phyloP scores from a whole-genome alignment of 225 moss, liverwort and hornwort species.

The Sphagnum tenellum region DNA sequence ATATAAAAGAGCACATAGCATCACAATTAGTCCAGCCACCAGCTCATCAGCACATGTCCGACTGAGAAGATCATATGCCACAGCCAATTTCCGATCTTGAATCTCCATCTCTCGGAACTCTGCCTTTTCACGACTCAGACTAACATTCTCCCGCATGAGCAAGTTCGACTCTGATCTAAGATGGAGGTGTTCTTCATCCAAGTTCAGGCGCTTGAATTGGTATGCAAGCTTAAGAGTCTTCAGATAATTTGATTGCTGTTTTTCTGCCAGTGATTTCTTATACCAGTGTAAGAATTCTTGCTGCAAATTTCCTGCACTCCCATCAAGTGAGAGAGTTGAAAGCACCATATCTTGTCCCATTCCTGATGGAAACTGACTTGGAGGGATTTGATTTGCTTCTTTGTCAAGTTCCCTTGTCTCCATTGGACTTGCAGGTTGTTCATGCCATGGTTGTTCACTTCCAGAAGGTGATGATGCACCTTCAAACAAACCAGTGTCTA shows the following conservation, averaged over 20 bases:
- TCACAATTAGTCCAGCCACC: constrained; percentile 77
- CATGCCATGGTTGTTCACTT: no score
- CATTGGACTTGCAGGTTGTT: no score
- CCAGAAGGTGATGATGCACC: no score
- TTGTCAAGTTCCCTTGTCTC: constrained; percentile 5
- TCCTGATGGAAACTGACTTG: no score
- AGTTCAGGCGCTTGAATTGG: constrained; percentile 38
- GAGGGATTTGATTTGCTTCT: neutral
- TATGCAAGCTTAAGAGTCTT: constrained; percentile 50
- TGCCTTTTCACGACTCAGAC: constrained; percentile 46
- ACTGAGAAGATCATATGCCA: constrained; percentile 45
- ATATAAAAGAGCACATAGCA: constrained; percentile 62
- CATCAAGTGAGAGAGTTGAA: constrained; percentile 8
- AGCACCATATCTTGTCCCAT: neutral
- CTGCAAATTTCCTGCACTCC: constrained; percentile 19
- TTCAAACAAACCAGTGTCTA: neutral
- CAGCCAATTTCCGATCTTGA: constrained; percentile 56
- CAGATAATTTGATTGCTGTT: constrained; percentile 43
- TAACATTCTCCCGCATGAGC: constrained; percentile 70
- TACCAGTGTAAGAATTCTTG: constrained; percentile 38
- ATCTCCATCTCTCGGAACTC: constrained; percentile 60
- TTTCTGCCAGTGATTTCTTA: constrained; percentile 19
- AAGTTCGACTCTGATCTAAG: constrained; percentile 58
- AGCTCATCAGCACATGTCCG: constrained; percentile 75
- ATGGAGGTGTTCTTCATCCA: constrained; percentile 61